Percentiles rank a stretch among this genome's conserved stretches.
Conservation (phyloP, 108 stramenopile genomes). For the Parietichytrium sp. region DNA sequence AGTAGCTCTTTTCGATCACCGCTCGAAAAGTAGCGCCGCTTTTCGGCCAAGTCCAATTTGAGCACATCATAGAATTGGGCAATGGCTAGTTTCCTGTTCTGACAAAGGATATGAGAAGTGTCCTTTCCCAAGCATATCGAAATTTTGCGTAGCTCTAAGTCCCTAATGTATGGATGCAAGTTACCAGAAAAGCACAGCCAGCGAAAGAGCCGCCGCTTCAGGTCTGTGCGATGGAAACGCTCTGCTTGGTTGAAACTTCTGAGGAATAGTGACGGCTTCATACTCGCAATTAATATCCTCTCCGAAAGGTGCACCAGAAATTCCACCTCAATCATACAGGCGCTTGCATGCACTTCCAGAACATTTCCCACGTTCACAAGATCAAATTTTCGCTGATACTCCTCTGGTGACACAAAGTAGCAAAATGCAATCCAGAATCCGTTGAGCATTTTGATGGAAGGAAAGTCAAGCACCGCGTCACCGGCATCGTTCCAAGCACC, state of each 20-base stretch:
- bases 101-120: not conserved
- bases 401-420: not conserved
- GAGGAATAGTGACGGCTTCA: not conserved
- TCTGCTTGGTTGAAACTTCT: not conserved
- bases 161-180: not conserved
- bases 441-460: conserved; percentile 15
- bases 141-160: not conserved
- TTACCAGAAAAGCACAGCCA: conserved; percentile 10
- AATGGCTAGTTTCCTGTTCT: not conserved
- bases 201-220: not conserved
- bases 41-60: not conserved
- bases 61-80: conserved; percentile 23
- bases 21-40: not conserved
- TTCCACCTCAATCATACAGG: not conserved
- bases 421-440: conserved; percentile 11
- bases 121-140: conserved; percentile 5
- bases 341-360: not conserved
- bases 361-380: not conserved
- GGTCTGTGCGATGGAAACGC: not conserved
- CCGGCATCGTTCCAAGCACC: not conserved
- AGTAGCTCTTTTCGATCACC: no score
- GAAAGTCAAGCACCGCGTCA: conserved; percentile 32
- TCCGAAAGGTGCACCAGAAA: not conserved
- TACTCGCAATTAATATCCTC: not conserved
- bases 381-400: not conserved